Base-by-base conservation (phyloP, 441 rosid genomes). In the Erodium trifolium region DNA sequence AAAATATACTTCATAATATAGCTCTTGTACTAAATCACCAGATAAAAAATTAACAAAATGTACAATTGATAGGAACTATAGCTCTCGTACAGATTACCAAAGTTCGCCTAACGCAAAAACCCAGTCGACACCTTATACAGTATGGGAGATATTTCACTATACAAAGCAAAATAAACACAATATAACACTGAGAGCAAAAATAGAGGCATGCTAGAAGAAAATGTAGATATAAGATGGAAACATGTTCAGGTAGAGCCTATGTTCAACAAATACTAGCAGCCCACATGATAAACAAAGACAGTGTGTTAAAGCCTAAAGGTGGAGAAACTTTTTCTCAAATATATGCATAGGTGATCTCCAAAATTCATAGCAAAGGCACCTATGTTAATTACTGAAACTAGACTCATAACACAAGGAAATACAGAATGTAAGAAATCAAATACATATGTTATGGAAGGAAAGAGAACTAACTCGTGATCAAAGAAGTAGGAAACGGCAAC, bases 401-500 rank as follows among this genome's bases (percentile, higher is more conserved):
- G 34, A 31, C 34, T 31, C 31, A 18, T 11, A 39, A 39, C 4
- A 0, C 6, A 6, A 9, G 62, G 62, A 55, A 55, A 16, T 8
- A 29, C 34, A 31, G 68, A 63, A 37, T 7, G 68, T 11, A 18
- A 39, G 4, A 49, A 65, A 67, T 66, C 39, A 57, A 19, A 18
- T 18, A 51, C 37, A 35, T 13, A 63, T 71, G 45, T 70, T 16
- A 62, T 45, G 67, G 35, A 68, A 71, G 69, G 59, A 35, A 77
- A 77, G 70, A 69, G 69, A 80, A 86, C 96, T 87, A 76, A 92
- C 97, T 95, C 99, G 0, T 82, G 97, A 79, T 95, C 98, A 68
- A 92, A 95, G 88, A 89, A 95, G 81, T 89, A 89, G 41, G 99
- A 95, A 81, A 83, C 98, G 68, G 96, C 96, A 72, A 95, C 78